A percentile compares a stretch with the other conserved stretches of the same genome.
Conservation (phyloP, 768 basidiomycete species). For the Hirschioporus abietinus region DNA sequence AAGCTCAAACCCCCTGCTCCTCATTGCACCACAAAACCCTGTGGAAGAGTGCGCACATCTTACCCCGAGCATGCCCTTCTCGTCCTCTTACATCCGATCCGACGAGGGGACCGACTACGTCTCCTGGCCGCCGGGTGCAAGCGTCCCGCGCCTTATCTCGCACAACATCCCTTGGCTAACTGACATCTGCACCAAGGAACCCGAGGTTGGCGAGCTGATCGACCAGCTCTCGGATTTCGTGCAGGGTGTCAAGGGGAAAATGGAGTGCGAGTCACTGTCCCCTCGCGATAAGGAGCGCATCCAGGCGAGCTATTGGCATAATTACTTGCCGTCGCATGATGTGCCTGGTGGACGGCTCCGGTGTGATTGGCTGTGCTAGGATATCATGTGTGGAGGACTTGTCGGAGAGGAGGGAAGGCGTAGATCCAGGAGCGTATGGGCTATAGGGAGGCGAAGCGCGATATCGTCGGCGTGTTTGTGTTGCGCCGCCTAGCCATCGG, state of each 20-base stretch:
- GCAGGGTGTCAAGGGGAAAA: slow-evolving; percentile 41
- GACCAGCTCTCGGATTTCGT: slow-evolving; percentile 48
- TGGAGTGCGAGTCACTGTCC: slow-evolving; percentile 44
- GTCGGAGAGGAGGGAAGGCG: slow-evolving; percentile 30
- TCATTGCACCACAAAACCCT: slow-evolving; percentile 23
- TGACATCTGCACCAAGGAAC: no score
- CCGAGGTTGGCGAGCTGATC: slow-evolving; percentile 28
- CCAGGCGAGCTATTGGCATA: slow-evolving; percentile 51
- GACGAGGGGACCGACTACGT: slow-evolving; percentile 50
- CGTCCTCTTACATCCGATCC: slow-evolving; percentile 44
- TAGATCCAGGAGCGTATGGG: no score
- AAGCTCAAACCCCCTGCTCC: slow-evolving; percentile 35
- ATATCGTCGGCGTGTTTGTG: no score
- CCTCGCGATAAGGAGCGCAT: slow-evolving; percentile 33
- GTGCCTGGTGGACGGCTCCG: slow-evolving; percentile 68
- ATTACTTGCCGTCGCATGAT: slow-evolving; percentile 55
- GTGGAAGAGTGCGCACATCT: slow-evolving; percentile 36
- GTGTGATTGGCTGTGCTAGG: slow-evolving; percentile 58
- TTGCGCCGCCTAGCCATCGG: no score
- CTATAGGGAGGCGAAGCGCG: no score
- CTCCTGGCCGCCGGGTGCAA: slow-evolving; percentile 64
- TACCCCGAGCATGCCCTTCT: slow-evolving; percentile 55
- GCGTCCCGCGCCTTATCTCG: slow-evolving; percentile 43
- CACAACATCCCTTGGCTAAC: slow-evolving; percentile 41
- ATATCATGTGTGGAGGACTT: slow-evolving; percentile 63